Conservation (phyloP, 305 asterid genomes). For the Fraxinus ornus region DNA sequence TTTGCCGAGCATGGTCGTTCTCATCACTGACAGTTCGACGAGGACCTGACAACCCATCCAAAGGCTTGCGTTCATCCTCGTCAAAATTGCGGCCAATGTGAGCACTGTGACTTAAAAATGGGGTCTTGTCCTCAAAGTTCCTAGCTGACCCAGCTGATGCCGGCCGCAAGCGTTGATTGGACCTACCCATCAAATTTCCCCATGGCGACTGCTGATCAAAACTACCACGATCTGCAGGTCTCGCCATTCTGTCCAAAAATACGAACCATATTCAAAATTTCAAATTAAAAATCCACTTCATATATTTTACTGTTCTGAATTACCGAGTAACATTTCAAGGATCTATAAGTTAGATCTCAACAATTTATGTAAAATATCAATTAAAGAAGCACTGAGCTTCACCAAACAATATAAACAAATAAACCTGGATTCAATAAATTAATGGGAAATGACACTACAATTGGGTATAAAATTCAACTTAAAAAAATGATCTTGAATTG, state of each 20-base stretch:
- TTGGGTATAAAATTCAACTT: neutral
- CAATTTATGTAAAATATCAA: neutral
- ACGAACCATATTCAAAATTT: conserved; percentile 12
- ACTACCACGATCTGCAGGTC: conserved; percentile 62
- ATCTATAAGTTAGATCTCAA: conserved; percentile 31
- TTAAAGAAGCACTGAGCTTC: neutral
- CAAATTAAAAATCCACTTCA: neutral
- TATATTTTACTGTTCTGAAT: neutral
- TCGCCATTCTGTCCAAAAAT: conserved; percentile 49
- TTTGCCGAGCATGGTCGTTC: conserved; percentile 43
- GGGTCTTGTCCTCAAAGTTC: conserved; percentile 67
- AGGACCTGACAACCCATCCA: conserved; percentile 74
- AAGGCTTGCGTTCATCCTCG: conserved; percentile 93
- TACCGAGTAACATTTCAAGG: conserved; percentile 13
- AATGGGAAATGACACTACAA: neutral
- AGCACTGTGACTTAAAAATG: conserved; percentile 53
- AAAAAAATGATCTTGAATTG: neutral
- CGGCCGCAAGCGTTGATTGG: conserved; percentile 70
- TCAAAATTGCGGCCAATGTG: conserved; percentile 82
- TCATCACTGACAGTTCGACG: conserved; percentile 78
- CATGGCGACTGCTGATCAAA: conserved; percentile 64
- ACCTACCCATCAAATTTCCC: conserved; percentile 65
- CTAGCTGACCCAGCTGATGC: conserved; percentile 77
- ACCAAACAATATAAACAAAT: neutral
- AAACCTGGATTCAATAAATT: neutral